Percentiles rank a stretch among this genome's conserved stretches.
Conservation (phyloP, 75 land plant species). For the Chamaecyparis obtusa region DNA sequence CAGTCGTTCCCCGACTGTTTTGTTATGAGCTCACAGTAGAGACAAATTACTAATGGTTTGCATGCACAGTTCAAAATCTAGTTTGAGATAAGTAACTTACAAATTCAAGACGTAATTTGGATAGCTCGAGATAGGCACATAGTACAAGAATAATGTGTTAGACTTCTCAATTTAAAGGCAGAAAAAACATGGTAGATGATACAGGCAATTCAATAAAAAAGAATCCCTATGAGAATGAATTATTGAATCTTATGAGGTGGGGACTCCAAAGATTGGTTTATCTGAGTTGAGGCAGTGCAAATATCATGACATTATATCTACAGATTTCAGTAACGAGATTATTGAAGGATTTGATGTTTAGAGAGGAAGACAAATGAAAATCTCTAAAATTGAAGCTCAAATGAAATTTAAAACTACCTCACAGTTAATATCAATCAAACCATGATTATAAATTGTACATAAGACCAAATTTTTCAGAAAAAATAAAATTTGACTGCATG, state of each 20-base stretch:
- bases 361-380: conserved; percentile 20
- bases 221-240: conserved; percentile 81
- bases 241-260: conserved; percentile 74
- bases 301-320: conserved; percentile 77
- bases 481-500: too few species aligned
- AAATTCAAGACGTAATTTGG: conserved; percentile 91
- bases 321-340: conserved; percentile 92
- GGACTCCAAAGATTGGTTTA: conserved; percentile 79
- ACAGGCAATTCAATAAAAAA: conserved; percentile 77
- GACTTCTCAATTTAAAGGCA: conserved; percentile 87
- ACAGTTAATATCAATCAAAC: too few species aligned
- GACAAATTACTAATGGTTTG: too few species aligned
- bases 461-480: too few species aligned
- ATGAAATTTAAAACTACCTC: too few species aligned
- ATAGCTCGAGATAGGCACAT: conserved; percentile 67
- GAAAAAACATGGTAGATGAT: conserved; percentile 83
- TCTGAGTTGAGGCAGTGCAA: conserved; percentile 85
- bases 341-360: conserved; percentile 91
- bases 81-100: conserved; percentile 64
- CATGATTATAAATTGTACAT: too few species aligned
- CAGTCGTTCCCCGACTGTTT: too few species aligned
- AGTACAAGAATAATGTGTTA: conserved; percentile 70
- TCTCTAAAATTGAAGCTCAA: too few species aligned
- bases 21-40: too few species aligned
- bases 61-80: too few species aligned